A percentile compares a stretch with the other conserved stretches of the same genome.
phyloP scores from a whole-genome alignment of 345 rosid genomes.

The Eucalyptus brandiana region DNA sequence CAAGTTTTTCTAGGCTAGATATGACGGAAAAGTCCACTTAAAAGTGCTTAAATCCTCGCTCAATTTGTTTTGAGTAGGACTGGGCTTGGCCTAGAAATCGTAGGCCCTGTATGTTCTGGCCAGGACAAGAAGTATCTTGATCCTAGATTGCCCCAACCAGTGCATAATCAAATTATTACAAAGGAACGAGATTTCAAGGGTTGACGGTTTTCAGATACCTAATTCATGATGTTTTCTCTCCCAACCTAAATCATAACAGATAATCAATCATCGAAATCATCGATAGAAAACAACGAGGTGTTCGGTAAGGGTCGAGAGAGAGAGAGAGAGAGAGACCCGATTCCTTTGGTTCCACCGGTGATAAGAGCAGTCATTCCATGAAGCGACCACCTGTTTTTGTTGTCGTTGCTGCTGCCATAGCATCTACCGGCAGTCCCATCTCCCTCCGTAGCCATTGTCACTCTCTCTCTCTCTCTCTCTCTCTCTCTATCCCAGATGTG shows the following conservation, averaged over 20 bases:
- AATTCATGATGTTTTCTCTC: not conserved
- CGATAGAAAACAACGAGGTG: not conserved
- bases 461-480: not conserved
- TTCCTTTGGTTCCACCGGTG: slow-evolving; percentile 62
- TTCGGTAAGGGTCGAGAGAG: not conserved
- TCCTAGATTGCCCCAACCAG: not conserved
- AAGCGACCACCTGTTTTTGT: not conserved
- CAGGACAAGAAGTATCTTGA: not conserved
- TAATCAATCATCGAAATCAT: not conserved
- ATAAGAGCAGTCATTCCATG: slow-evolving; percentile 46
- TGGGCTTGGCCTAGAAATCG: not conserved
- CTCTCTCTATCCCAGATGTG: rapidly evolving
- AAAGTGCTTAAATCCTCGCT: not conserved
- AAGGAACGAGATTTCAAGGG: not conserved
- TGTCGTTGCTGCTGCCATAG: not conserved
- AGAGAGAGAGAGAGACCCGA: slow-evolving; percentile 11
- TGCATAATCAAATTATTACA: not conserved
- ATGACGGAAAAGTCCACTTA: not conserved
- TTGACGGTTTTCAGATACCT: not conserved
- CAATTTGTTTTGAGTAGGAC: not conserved
- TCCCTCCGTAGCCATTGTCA: not conserved
- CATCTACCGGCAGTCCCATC: not conserved
- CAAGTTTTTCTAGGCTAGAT: not conserved
- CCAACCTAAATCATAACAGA: not conserved
- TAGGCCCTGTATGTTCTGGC: not conserved